Conservation (phyloP, 2,329 filamentous ascomycete species). For the Xylariales sp. region DNA sequence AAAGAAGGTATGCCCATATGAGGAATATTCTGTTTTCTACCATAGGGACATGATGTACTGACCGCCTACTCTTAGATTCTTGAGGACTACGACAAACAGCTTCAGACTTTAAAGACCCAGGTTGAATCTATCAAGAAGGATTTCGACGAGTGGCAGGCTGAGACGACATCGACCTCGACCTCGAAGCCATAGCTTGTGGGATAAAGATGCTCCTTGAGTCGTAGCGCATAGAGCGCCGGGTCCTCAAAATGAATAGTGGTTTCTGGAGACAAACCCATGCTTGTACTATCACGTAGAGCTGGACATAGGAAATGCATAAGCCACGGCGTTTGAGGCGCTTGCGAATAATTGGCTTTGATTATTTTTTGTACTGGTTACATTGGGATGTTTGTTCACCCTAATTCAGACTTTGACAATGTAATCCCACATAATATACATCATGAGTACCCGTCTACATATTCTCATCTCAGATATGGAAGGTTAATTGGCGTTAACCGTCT, state of each 20-base stretch:
- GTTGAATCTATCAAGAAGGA: conserved; percentile 71
- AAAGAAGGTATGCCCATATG: conserved; percentile 71
- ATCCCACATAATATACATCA: background rate
- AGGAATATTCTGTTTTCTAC: background rate
- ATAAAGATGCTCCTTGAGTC: background rate
- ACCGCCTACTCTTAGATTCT: conserved; percentile 67
- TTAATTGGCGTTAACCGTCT: conserved; percentile 18
- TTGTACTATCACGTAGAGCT: conserved; percentile 25
- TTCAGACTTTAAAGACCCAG: conserved; percentile 80
- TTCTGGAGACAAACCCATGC: conserved; percentile 28
- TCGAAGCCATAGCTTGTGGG: conserved; percentile 43
- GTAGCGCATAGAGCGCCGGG: conserved; percentile 7
- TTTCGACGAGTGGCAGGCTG: conserved; percentile 66
- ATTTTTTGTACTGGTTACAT: background rate
- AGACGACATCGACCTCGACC: conserved; percentile 55
- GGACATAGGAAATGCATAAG: conserved; percentile 32
- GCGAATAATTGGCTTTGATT: conserved; percentile 5
- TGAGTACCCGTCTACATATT: background rate
- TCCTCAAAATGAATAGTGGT: conserved; percentile 8
- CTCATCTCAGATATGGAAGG: background rate
- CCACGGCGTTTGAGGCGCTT: conserved; percentile 30
- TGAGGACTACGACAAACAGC: conserved; percentile 84
- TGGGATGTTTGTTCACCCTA: background rate
- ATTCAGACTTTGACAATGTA: background rate
- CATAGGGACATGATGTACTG: conserved; percentile 39